These are phyloP conservation scores for Solanum raphanifolium DNA, from an alignment of 257 asterid species.

Conservation along the genomic window DNA sequence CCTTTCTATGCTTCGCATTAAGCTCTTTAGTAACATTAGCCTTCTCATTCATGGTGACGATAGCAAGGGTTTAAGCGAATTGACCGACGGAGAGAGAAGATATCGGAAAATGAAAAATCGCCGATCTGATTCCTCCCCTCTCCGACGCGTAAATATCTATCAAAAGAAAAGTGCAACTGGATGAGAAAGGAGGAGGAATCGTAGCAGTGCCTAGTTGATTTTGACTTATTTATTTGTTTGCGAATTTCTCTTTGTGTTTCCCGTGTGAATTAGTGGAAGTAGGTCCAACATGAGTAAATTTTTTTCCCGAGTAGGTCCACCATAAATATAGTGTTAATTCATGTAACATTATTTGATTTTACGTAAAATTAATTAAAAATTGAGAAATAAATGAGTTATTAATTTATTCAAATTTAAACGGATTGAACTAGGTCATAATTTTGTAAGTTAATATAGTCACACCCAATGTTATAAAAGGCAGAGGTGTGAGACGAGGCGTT, in stretches of 20 bases:
- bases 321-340: neutral
- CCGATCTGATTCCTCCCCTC: slow-evolving; percentile 17
- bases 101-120: slow-evolving; percentile 6
- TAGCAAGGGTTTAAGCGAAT: neutral
- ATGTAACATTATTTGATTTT: no score
- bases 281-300: neutral
- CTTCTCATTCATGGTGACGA: slow-evolving; percentile 74
- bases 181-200: slow-evolving; percentile 1
- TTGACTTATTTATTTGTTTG: neutral
- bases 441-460: neutral
- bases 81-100: neutral
- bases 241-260: neutral
- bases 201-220: neutral
- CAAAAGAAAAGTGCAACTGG: slow-evolving; percentile 6
- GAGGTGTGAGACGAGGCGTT: no score
- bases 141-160: neutral
- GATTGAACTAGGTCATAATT: no score
- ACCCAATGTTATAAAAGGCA: no score
- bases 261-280: neutral
- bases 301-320: neutral
- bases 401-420: no score
- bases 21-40: slow-evolving; percentile 96
- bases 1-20: slow-evolving; percentile 92
- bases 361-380: no score
- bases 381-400: no score